These are phyloP conservation scores for Cyclotella sp. DNA, from an alignment of 108 stramenopile species.

Conservation along the genomic window DNA sequence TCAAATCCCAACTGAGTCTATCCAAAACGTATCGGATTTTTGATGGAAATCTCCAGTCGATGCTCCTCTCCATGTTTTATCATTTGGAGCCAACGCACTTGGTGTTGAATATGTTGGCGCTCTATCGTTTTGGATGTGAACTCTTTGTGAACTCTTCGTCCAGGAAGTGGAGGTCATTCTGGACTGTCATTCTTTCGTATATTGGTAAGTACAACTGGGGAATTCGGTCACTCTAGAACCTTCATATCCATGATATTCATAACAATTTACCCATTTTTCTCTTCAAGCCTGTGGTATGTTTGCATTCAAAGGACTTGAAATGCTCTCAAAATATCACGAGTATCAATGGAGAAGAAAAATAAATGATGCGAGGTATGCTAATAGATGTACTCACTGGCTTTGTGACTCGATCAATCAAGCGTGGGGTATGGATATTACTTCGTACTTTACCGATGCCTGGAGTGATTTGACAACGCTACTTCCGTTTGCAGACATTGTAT, in stretches of 20 bases:
- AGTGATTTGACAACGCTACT: constrained; percentile 28
- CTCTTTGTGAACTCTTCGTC: constrained; percentile 38
- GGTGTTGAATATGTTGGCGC: constrained; percentile 40
- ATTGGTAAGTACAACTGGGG: constrained; percentile 3
- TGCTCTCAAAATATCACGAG: constrained; percentile 36
- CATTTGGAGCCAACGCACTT: constrained; percentile 41
- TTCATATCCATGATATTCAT: background rate
- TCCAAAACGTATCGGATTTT: constrained; percentile 36
- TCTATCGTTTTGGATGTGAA: constrained; percentile 39
- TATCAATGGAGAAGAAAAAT: constrained; percentile 31
- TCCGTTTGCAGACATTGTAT: constrained; percentile 30
- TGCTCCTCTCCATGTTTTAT: constrained; percentile 49
- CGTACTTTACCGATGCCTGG: constrained; percentile 40
- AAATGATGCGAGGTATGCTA: constrained; percentile 21
- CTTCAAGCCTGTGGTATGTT: constrained; percentile 33
- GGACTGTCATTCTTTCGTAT: constrained; percentile 16
- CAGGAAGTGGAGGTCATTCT: constrained; percentile 21
- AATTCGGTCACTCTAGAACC: background rate
- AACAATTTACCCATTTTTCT: background rate
- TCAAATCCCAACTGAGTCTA: constrained; percentile 28
- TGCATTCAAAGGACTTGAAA: constrained; percentile 31
- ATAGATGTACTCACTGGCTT: constrained; percentile 37
- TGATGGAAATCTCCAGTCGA: constrained; percentile 38
- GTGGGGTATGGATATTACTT: constrained; percentile 35
- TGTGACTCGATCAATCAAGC: constrained; percentile 37